Evolutionary conservation across 257 asterid genomes (phyloP).

Genomic region (Jacaranda mimosifolia): DNA sequence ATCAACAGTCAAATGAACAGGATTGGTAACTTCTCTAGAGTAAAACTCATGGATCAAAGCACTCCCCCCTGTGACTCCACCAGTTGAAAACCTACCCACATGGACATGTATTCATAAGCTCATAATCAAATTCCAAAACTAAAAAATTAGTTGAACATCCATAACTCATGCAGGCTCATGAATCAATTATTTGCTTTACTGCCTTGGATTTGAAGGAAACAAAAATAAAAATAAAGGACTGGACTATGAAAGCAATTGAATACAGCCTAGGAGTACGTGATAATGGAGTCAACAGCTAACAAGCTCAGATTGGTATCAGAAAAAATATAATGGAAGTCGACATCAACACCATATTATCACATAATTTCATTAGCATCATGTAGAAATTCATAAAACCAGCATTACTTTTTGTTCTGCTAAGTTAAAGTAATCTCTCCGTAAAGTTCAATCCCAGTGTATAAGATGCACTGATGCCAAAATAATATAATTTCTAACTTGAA

Average conservation of each 20-base stretch:
- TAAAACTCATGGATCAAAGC: constrained; percentile 84
- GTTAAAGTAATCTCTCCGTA: too few relatives aligned
- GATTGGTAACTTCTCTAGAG: constrained; percentile 71
- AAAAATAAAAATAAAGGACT: neutral
- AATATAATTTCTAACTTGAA: too few relatives aligned
- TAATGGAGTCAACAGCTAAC: neutral
- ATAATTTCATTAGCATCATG: neutral
- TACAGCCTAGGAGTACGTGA: neutral
- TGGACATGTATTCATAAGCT: constrained; percentile 1
- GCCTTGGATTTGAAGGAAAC: neutral
- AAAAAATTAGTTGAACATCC: neutral
- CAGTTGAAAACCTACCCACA: constrained; percentile 84
- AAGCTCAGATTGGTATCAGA: neutral
- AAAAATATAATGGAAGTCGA: neutral
- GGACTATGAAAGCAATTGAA: neutral
- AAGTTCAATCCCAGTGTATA: too few relatives aligned
- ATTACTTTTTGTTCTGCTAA: too few relatives aligned
- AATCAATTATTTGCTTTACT: neutral
- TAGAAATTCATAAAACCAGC: neutral
- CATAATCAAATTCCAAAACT: neutral
- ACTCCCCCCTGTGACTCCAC: constrained; percentile 85
- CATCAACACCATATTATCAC: neutral
- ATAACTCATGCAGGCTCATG: neutral
- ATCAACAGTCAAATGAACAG: constrained; percentile 88
- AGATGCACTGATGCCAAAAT: too few relatives aligned